Evolutionary conservation across 768 basidiomycete species (phyloP).

Genomic region (Kwoniella dejecticola): DNA sequence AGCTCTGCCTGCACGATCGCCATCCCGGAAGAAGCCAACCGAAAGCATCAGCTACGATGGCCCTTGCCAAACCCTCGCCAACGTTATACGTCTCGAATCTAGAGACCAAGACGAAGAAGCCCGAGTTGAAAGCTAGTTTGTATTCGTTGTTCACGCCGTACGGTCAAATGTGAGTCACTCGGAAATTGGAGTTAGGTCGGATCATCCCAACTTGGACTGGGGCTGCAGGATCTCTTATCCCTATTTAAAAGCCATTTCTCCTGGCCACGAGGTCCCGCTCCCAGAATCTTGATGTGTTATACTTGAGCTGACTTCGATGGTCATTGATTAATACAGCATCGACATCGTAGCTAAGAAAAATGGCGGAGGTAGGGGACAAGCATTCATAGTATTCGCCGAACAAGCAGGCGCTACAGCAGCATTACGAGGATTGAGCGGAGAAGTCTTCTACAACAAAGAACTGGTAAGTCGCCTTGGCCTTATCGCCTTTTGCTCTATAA

Average conservation of each 20-base stretch:
- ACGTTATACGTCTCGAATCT: slow-evolving; percentile 92
- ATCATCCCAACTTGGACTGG: not conserved
- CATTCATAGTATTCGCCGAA: slow-evolving; percentile 93
- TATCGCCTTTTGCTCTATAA: not conserved
- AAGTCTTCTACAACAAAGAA: slow-evolving; percentile 88
- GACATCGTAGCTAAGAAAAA: slow-evolving; percentile 89
- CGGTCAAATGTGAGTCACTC: slow-evolving; percentile 66
- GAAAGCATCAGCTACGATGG: slow-evolving; percentile 29
- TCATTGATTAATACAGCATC: slow-evolving; percentile 57
- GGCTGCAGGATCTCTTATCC: too few relatives aligned
- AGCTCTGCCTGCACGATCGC: too few relatives aligned
- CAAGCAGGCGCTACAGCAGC: slow-evolving; percentile 87
- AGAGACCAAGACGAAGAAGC: slow-evolving; percentile 88
- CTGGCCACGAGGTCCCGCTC: too few relatives aligned
- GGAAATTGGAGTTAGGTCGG: too few relatives aligned
- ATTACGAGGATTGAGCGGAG: slow-evolving; percentile 87
- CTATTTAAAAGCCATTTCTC: not conserved
- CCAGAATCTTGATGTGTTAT: too few relatives aligned
- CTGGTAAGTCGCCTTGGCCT: slow-evolving; percentile 63
- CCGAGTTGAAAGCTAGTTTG: slow-evolving; percentile 76
- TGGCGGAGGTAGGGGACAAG: slow-evolving; percentile 85
- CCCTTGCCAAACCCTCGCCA: slow-evolving; percentile 64
- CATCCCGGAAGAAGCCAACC: not conserved
- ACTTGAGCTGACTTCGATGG: not conserved
- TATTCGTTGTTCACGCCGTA: slow-evolving; percentile 89